A percentile compares a stretch with the other conserved stretches of the same genome.
Evolutionary conservation across 2,329 filamentous ascomycete genomes (phyloP).

Genomic region (Diaporthe velutina): DNA sequence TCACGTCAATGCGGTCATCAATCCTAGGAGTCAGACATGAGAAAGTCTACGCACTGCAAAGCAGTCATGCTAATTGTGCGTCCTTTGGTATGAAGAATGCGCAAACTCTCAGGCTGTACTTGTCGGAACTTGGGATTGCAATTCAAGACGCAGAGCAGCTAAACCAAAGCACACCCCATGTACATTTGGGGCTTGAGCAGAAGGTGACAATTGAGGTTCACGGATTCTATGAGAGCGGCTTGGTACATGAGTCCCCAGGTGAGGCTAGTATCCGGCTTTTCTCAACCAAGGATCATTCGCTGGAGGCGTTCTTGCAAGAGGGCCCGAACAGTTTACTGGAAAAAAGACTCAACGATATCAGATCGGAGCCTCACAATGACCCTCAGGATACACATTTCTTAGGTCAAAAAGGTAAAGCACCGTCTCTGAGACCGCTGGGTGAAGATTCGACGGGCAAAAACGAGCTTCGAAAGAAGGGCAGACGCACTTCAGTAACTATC

Average conservation of each 20-base stretch:
- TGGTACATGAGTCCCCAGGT: slow-evolving; percentile 41
- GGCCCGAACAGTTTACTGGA: slow-evolving; percentile 4
- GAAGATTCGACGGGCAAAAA: not conserved
- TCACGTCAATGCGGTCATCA: slow-evolving; percentile 65
- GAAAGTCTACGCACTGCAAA: slow-evolving; percentile 61
- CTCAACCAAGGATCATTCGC: slow-evolving; percentile 10
- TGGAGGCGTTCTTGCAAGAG: slow-evolving; percentile 10
- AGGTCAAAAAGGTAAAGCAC: not conserved
- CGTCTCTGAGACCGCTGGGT: not conserved
- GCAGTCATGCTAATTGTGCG: slow-evolving; percentile 63
- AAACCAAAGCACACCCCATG: slow-evolving; percentile 50
- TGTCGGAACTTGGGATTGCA: slow-evolving; percentile 47
- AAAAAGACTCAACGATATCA: not conserved
- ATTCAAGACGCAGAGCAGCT: slow-evolving; percentile 49
- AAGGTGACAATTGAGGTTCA: slow-evolving; percentile 66
- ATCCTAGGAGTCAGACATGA: slow-evolving; percentile 62
- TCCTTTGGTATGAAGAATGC: slow-evolving; percentile 62
- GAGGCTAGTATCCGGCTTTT: not conserved
- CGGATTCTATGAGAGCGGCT: slow-evolving; percentile 69
- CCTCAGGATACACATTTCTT: slow-evolving; percentile 9
- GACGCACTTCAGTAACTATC: not conserved
- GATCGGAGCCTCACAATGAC: not conserved
- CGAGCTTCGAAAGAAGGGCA: not conserved
- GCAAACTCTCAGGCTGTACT: slow-evolving; percentile 56
- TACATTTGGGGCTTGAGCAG: slow-evolving; percentile 59